Conservation (phyloP, 352 stramenopile genomes). For the Pythium diclinum region DNA sequence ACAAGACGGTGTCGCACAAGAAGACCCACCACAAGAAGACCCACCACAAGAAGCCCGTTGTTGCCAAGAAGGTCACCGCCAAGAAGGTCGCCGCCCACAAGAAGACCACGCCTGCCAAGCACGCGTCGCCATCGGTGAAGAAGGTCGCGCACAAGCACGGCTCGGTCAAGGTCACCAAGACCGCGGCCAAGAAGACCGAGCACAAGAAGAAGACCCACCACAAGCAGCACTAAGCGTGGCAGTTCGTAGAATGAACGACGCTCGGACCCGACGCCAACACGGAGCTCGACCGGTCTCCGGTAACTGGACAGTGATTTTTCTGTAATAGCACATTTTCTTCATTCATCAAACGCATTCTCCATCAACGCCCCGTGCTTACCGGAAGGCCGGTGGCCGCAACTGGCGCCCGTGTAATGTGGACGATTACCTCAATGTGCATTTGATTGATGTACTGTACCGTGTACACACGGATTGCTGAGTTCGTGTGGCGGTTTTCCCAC, state of each 20-base stretch:
- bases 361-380: too few relatives aligned
- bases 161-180: not conserved
- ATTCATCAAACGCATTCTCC: too few relatives aligned
- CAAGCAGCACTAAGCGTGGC: not conserved
- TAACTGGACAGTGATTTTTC: too few relatives aligned
- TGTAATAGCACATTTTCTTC: too few relatives aligned
- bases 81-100: constrained; percentile 8
- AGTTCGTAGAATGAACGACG: not conserved
- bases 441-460: too few relatives aligned
- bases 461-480: too few relatives aligned
- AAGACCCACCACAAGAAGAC: not conserved
- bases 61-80: not conserved
- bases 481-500: too few relatives aligned
- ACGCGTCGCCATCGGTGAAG: constrained; percentile 9
- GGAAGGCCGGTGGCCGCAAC: too few relatives aligned
- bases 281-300: too few relatives aligned
- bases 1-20: not conserved
- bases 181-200: not conserved
- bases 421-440: too few relatives aligned
- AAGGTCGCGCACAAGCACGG: not conserved
- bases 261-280: too few relatives aligned
- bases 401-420: too few relatives aligned
- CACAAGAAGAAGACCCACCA: not conserved
- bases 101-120: not conserved
- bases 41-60: constrained; percentile 5